Percentiles rank a stretch among this genome's conserved stretches.
These are phyloP conservation scores for Schizophyllum commune DNA, from an alignment of 1,284 basidiomycete genomes.

Conservation along the genomic window DNA sequence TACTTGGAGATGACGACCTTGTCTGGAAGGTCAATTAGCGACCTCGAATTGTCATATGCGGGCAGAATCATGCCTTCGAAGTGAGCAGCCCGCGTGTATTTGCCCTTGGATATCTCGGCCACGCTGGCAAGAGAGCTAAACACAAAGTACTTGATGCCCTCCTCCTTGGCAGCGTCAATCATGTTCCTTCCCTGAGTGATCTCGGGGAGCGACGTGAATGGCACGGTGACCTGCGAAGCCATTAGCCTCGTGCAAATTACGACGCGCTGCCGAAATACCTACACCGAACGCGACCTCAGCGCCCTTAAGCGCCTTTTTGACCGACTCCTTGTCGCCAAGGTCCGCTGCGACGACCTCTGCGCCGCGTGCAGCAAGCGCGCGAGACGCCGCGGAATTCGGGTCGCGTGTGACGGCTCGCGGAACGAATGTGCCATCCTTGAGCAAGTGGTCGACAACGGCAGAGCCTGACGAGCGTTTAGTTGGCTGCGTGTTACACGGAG, in stretches of 20 bases:
- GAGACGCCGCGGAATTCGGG: background rate
- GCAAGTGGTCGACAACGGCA: background rate
- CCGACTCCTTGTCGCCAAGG: background rate
- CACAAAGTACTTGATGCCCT: background rate
- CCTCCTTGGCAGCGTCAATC: background rate
- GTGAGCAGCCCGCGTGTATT: background rate
- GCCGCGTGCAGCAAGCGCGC: slow-evolving; percentile 4
- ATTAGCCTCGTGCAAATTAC: background rate
- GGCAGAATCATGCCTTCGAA: background rate
- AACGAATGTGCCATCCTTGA: slow-evolving; percentile 4
- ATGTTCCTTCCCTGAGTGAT: background rate
- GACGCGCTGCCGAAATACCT: background rate
- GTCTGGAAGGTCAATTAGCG: background rate
- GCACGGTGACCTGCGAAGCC: background rate
- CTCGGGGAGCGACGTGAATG: background rate
- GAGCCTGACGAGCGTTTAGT: background rate
- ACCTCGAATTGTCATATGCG: no score
- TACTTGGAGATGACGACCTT: background rate
- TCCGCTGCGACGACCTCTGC: slow-evolving; percentile 2
- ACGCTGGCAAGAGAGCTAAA: background rate
- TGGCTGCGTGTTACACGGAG: background rate
- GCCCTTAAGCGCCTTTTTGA: background rate
- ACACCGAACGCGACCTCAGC: background rate
- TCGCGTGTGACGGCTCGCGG: slow-evolving; percentile 2
- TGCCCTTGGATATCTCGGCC: background rate